phyloP scores from a whole-genome alignment of 495 filamentous ascomycete species.

The Penicillium turbatum region DNA sequence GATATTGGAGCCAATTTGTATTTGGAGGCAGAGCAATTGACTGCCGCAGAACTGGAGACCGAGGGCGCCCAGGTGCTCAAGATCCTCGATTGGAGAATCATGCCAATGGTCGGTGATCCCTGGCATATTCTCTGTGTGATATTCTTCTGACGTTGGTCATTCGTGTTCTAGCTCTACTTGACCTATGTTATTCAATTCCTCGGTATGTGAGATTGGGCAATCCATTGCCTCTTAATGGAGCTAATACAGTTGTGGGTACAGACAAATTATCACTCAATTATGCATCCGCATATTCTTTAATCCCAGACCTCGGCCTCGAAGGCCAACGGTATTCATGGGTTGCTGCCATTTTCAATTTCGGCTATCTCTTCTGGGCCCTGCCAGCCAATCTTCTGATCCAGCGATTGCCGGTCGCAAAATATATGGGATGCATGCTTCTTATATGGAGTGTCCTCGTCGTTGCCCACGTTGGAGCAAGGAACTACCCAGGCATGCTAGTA shows the following conservation, averaged over 20 bases:
- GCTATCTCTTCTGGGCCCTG: constrained; percentile 49
- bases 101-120: constrained; percentile 29
- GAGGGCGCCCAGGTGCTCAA: constrained; percentile 31
- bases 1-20: constrained; percentile 34
- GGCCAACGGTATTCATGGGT: constrained; percentile 56
- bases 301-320: constrained; percentile 40
- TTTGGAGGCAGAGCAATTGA: constrained; percentile 29
- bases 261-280: constrained; percentile 40
- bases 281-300: constrained; percentile 37
- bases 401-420: constrained; percentile 52
- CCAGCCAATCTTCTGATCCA: constrained; percentile 53
- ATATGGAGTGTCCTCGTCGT: constrained; percentile 55
- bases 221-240: background rate
- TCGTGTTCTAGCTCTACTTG: constrained; percentile 27
- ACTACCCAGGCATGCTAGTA: constrained; percentile 52
- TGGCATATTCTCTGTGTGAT: background rate
- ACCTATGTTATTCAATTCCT: constrained; percentile 39
- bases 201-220: constrained; percentile 14
- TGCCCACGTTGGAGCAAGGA: constrained; percentile 52
- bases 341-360: constrained; percentile 48
- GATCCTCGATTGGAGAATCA: constrained; percentile 33
- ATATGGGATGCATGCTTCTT: constrained; percentile 55
- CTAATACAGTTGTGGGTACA: constrained; percentile 1
- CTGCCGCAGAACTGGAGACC: constrained; percentile 29
- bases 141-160: background rate